These are phyloP conservation scores for Hypoxylon fuscum DNA, from an alignment of 495 filamentous ascomycete genomes.

Conservation along the genomic window DNA sequence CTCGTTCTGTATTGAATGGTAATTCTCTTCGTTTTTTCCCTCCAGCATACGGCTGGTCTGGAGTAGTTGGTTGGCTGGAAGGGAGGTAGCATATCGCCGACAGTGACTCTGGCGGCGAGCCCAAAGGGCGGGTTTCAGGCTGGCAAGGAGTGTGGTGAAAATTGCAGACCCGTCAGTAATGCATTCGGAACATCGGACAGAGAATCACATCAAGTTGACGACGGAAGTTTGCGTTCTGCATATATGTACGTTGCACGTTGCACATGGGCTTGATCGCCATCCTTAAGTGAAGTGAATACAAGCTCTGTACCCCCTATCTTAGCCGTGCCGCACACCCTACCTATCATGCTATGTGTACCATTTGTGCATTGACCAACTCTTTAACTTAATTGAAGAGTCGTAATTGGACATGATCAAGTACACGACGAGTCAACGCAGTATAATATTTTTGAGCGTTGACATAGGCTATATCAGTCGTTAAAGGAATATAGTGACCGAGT, in stretches of 20 bases:
- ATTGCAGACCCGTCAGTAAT: constrained; percentile 35
- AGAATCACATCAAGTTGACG: constrained; percentile 36
- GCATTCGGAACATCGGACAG: constrained; percentile 38
- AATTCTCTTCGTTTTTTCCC: constrained; percentile 41
- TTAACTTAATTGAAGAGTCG: too few species aligned
- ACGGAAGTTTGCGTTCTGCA: constrained; percentile 32
- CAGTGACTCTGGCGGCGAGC: constrained; percentile 24
- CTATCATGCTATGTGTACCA: too few species aligned
- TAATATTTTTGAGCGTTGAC: too few species aligned
- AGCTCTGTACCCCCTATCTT: neutral
- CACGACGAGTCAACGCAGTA: too few species aligned
- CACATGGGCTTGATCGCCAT: constrained; percentile 28
- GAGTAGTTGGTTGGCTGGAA: constrained; percentile 39
- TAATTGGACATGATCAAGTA: too few species aligned
- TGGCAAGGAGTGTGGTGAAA: constrained; percentile 26
- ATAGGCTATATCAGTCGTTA: too few species aligned
- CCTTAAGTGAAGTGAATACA: constrained; percentile 2
- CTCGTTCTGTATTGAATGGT: constrained; percentile 44
- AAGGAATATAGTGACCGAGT: too few species aligned
- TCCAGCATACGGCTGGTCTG: constrained; percentile 37
- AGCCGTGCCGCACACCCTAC: too few species aligned
- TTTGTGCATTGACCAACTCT: too few species aligned
- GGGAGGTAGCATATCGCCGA: constrained; percentile 35
- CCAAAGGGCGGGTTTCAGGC: constrained; percentile 25
- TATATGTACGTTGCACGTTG: constrained; percentile 36